Conservation (phyloP, 2,329 filamentous ascomycete species). For the Iodosphaeria phyllophila region DNA sequence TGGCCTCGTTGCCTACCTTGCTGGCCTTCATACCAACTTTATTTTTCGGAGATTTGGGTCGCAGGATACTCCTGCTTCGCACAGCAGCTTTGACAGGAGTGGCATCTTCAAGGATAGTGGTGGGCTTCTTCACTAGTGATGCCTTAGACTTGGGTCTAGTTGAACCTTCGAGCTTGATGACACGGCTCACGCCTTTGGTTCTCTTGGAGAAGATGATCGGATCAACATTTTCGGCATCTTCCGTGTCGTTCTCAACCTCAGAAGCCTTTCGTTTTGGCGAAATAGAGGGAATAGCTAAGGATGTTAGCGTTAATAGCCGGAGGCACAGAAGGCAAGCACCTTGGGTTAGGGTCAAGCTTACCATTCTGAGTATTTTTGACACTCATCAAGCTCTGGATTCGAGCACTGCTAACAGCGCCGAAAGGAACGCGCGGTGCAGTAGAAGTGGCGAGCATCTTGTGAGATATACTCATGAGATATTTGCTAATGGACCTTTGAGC, state of each 20-base stretch:
- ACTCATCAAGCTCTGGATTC: constrained; percentile 54
- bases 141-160: constrained; percentile 29
- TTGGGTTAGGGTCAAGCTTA: constrained; percentile 19
- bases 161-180: too few relatives aligned
- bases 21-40: too few relatives aligned
- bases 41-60: constrained; percentile 31
- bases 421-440: too few relatives aligned
- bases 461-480: too few relatives aligned
- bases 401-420: constrained; percentile 48
- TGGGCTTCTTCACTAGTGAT: constrained; percentile 25
- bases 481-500: too few relatives aligned
- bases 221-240: constrained; percentile 44
- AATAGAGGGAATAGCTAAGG: constrained; percentile 19
- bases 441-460: too few relatives aligned
- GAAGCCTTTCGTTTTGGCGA: constrained; percentile 38
- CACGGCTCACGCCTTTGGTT: constrained; percentile 32
- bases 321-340: background rate
- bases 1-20: constrained; percentile 21
- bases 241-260: constrained; percentile 26
- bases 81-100: constrained; percentile 13
- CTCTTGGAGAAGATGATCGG: constrained; percentile 38
- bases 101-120: constrained; percentile 15
- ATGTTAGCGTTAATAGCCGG: background rate
- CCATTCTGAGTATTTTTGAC: constrained; percentile 64
- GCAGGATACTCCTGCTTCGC: constrained; percentile 26